Conservation (phyloP, 257 asterid genomes). For the Penstemon barbatus region DNA sequence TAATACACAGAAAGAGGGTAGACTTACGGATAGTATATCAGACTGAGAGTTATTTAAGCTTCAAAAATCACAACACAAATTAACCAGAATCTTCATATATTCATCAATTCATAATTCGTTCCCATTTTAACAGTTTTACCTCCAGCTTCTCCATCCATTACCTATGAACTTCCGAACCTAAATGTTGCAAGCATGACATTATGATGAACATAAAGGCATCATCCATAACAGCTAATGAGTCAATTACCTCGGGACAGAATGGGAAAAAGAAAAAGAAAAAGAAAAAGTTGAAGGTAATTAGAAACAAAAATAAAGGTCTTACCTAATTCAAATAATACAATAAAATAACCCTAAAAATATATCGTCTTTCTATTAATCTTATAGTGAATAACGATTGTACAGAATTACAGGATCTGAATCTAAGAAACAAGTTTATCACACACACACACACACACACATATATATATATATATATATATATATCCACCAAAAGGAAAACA, state of each 20-base stretch:
- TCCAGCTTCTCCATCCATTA: neutral
- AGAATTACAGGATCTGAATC: conserved; percentile 15
- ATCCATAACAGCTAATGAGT: neutral
- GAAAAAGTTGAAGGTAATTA: neutral
- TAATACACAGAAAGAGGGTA: neutral
- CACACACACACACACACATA: neutral
- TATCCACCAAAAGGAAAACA: neutral
- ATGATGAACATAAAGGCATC: neutral
- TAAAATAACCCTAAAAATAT: neutral
- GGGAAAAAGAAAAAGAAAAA: neutral
- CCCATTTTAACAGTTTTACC: neutral
- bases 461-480: too few relatives aligned
- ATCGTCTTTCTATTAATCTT: too few relatives aligned
- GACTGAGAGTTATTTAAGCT: neutral
- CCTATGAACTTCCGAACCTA: neutral
- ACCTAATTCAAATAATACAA: neutral
- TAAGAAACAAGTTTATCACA: neutral
- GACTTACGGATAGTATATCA: neutral
- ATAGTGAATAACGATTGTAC: neutral
- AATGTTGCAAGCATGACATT: too few relatives aligned
- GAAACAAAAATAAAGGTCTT: neutral
- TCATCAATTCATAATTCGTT: neutral
- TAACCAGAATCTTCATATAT: neutral
- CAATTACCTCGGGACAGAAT: conserved; percentile 7
- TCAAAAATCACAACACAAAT: neutral